These are phyloP conservation scores for Sclerotinia minor DNA, from an alignment of 2,329 filamentous ascomycete species.

Conservation along the genomic window DNA sequence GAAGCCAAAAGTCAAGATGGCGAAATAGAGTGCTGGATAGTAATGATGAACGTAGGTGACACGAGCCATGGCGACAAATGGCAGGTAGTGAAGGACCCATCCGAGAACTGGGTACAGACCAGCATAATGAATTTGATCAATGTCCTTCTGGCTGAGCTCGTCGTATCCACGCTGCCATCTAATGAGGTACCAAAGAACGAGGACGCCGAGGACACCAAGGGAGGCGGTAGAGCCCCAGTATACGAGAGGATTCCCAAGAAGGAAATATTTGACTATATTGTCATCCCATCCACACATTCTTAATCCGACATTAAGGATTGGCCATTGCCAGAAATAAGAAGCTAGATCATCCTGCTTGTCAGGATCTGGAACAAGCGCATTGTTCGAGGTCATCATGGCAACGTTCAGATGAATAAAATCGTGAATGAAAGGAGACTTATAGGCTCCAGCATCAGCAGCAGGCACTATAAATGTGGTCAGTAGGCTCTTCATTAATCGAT, in stretches of 20 bases:
- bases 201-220: constrained; percentile 68
- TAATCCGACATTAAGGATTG: constrained; percentile 88
- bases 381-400: constrained; percentile 99
- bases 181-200: constrained; percentile 81
- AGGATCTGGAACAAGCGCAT: constrained; percentile 92
- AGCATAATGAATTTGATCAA: constrained; percentile 93
- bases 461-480: constrained; percentile 63
- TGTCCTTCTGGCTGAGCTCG: constrained; percentile 75
- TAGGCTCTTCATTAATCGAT: constrained; percentile 8
- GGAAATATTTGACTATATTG: constrained; percentile 93
- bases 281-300: constrained; percentile 99
- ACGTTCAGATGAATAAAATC: constrained; percentile 98
- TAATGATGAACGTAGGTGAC: constrained; percentile 99
- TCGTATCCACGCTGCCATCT: constrained; percentile 94
- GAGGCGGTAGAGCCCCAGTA: constrained; percentile 92
- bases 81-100: constrained; percentile 95
- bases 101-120: constrained; percentile 88
- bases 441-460: constrained; percentile 81
- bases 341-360: constrained; percentile 99
- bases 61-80: constrained; percentile 96
- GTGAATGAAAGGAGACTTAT: constrained; percentile 95
- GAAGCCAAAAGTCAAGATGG: constrained; percentile 87
- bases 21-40: constrained; percentile 97
- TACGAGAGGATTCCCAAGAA: constrained; percentile 91
- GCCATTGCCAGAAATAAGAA: constrained; percentile 98